Base-by-base conservation (phyloP, 177 flowering plant species). In the Vitis hybrid region DNA sequence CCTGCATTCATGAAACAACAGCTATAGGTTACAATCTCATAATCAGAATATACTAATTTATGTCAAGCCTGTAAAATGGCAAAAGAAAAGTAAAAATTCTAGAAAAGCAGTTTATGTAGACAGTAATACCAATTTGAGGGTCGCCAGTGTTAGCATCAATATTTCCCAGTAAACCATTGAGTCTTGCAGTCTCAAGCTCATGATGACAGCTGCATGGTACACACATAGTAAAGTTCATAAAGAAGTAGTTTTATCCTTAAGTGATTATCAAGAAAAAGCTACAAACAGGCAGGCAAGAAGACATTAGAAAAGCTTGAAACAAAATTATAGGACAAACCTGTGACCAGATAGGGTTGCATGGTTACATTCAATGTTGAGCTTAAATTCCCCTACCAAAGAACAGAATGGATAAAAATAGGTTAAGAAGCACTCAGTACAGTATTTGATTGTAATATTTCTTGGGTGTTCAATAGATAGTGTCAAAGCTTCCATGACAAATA, bases 71-170 rank as follows among this genome's bases (percentile, higher is more conserved):
- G 58, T 15, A 33, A 56, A 62, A 3, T 21, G 1, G 21, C 12
- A 67, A 18, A 58, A 9, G n/a, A 64, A 15, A 12, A 16, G 14
- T 29, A 0, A 50, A 69, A 16, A 9, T 65, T 26, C 48, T 21
- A 53, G n/a, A 62, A 55, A 29, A 66, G 8, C 8, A 45, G 19
- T 2, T 48, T 45, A 18, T 55, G 15, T 7, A 55, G 21, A 67
- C 18, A 51, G n/a, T 1, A 51, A 16, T 91, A 93, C 99, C 98
- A 72, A 85, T 80, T 72, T 95, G 99, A 71, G 99, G 97, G 73
- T 93, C 99, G 0, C 99, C 99, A 64, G 89, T 85, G 83, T 95
- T 95, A 10, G 99, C 98, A 75, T 95, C 99, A 74, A 95, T 83
- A 62, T 90, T 95, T 75, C 99, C 99, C 5, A 95, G 88, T 72